Evolutionary conservation across 2,329 filamentous ascomycete species (phyloP).

Genomic region (Aspergillus neoniger): DNA sequence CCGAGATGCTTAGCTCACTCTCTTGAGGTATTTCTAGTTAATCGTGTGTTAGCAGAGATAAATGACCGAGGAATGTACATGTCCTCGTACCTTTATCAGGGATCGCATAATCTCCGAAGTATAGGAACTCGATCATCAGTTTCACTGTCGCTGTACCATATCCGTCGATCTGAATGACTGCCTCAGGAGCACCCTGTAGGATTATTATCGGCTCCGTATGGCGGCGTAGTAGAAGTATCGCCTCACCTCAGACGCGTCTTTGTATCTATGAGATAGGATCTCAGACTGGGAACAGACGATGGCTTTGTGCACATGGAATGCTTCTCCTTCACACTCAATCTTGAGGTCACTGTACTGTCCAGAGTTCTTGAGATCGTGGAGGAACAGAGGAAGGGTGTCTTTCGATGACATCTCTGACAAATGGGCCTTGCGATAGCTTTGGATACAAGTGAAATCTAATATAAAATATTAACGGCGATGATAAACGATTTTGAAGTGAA

Average conservation of each 20-base stretch:
- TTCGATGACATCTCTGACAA: not conserved
- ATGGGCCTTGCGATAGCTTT: not conserved
- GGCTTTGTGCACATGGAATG: not conserved
- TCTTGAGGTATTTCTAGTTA: too few species aligned
- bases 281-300: slow-evolving; percentile 6
- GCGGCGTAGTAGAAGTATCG: not conserved
- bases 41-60: too few species aligned
- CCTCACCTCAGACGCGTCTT: not conserved
- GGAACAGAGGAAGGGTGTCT: too few species aligned
- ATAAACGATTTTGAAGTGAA: too few species aligned
- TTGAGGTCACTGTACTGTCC: slow-evolving; percentile 1
- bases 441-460: not conserved
- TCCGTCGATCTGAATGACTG: not conserved
- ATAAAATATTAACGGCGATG: not conserved
- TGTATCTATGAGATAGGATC: not conserved
- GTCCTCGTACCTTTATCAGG: not conserved
- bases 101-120: not conserved
- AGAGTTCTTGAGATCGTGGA: not conserved
- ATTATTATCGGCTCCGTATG: too few species aligned
- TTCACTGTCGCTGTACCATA: not conserved
- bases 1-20: too few species aligned
- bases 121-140: slow-evolving; percentile 6
- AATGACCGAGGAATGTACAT: too few species aligned
- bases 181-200: too few species aligned
- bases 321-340: not conserved